These are phyloP conservation scores for Solanum pinnatisectum DNA, from an alignment of 257 asterid genomes.

Conservation along the genomic window DNA sequence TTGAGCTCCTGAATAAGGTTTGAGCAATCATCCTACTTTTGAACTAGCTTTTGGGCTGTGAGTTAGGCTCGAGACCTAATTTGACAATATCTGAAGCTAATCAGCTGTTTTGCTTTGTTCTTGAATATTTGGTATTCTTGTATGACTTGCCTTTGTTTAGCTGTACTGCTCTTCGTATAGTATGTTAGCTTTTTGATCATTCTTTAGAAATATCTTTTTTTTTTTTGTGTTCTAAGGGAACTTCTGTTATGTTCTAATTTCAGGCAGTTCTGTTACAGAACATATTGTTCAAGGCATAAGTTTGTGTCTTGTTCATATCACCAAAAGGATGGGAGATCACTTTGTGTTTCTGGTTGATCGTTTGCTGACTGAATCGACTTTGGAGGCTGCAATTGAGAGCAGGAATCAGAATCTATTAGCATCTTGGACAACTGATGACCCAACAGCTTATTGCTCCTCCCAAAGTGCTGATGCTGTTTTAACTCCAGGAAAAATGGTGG, in stretches of 20 bases:
- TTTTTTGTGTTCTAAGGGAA: background rate
- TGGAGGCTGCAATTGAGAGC: conserved; percentile 91
- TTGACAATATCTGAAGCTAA: background rate
- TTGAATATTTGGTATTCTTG: conserved; percentile 1
- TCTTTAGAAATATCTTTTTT: background rate
- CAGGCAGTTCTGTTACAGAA: background rate
- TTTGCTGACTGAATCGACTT: conserved; percentile 87
- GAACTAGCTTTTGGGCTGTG: background rate
- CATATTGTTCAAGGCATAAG: background rate
- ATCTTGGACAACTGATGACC: conserved; percentile 17
- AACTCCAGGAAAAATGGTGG: conserved; percentile 57
- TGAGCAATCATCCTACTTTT: background rate
- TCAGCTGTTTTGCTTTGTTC: background rate
- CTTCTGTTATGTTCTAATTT: background rate
- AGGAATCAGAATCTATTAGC: conserved; percentile 30
- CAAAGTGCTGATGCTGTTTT: conserved; percentile 28
- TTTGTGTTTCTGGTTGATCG: conserved; percentile 94
- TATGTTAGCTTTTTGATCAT: background rate
- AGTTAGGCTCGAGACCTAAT: background rate
- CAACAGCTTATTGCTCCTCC: conserved; percentile 18
- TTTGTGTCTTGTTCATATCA: background rate
- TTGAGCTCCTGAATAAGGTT: background rate
- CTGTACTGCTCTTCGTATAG: background rate
- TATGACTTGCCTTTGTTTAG: background rate
- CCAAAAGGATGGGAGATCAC: conserved; percentile 79